Evolutionary conservation across 441 rosid genomes (phyloP).

Genomic region (Rhodomyrtus psidioides): DNA sequence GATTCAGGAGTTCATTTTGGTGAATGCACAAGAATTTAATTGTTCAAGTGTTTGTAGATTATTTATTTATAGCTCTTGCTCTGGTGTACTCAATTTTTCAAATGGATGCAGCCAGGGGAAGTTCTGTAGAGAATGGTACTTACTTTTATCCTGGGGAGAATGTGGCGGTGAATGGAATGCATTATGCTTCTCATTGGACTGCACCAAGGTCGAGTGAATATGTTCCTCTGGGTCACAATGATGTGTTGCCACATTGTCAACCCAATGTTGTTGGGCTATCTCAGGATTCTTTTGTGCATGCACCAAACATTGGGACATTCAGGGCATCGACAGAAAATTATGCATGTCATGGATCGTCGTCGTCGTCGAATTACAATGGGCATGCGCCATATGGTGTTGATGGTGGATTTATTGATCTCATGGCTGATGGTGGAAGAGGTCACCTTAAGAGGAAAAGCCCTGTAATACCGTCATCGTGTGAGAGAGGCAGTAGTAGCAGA

Average conservation of each 20-base stretch:
- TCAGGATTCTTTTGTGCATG: slow-evolving; percentile 40
- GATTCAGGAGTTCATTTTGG: background rate
- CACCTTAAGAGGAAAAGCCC: slow-evolving; percentile 78
- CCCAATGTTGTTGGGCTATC: slow-evolving; percentile 46
- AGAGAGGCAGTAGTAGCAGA: slow-evolving; percentile 73
- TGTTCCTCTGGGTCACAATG: slow-evolving; percentile 30
- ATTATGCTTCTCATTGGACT: slow-evolving; percentile 60
- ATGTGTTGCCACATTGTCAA: slow-evolving; percentile 47
- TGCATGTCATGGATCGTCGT: slow-evolving; percentile 48
- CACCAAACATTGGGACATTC: slow-evolving; percentile 34
- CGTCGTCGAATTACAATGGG: slow-evolving; percentile 55
- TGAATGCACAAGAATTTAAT: background rate
- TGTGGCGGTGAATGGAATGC: slow-evolving; percentile 40
- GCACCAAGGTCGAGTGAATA: slow-evolving; percentile 47
- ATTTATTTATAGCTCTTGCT: background rate
- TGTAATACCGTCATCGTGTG: slow-evolving; percentile 47
- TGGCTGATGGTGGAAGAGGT: slow-evolving; percentile 46
- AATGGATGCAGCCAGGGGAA: slow-evolving; percentile 41
- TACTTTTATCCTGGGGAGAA: slow-evolving; percentile 52
- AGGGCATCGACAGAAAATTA: slow-evolving; percentile 43
- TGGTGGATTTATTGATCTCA: slow-evolving; percentile 42
- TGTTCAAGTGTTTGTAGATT: background rate
- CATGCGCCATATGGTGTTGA: slow-evolving; percentile 47
- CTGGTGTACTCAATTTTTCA: slow-evolving; percentile 3
- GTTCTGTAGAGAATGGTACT: slow-evolving; percentile 39